Conservation (phyloP, 169 alveolate species). For the Plasmodium blacklocki region DNA sequence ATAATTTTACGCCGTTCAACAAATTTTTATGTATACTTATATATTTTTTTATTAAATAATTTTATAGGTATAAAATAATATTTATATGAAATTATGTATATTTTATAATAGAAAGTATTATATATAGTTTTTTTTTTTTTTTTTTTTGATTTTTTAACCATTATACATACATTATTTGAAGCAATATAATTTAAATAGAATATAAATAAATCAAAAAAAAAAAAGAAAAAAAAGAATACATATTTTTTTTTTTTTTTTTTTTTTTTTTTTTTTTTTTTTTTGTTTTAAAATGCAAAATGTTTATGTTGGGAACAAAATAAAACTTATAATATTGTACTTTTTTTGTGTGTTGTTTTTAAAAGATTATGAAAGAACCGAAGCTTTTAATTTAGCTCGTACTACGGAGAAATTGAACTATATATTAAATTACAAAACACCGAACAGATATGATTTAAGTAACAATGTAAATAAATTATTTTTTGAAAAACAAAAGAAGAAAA, state of each 20-base stretch:
- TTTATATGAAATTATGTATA: no score
- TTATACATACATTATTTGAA: neutral
- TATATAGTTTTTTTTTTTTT: no score
- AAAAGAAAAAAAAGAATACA: neutral
- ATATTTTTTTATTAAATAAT: no score
- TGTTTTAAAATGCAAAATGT: conserved; percentile 62
- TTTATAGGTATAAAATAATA: no score
- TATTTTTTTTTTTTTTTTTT: no score
- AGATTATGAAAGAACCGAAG: conserved; percentile 25
- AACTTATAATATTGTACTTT: conserved; percentile 36
- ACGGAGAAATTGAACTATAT: conserved; percentile 48
- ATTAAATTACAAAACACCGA: conserved; percentile 41
- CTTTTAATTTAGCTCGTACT: conserved; percentile 36
- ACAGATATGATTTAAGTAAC: conserved; percentile 15
- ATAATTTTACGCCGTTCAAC: no score
- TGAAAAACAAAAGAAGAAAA: conserved; percentile 8
- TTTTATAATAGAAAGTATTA: no score
- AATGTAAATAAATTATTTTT: conserved; percentile 67
- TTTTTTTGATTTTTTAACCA: neutral
- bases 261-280: no score
- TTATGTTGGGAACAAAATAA: conserved; percentile 30
- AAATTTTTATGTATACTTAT: no score
- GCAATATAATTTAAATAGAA: neutral
- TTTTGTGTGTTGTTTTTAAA: conserved; percentile 31
- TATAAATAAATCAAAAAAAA: neutral